Conservation (phyloP, 768 basidiomycete species). For the Phlebiopsis flavidoalba region DNA sequence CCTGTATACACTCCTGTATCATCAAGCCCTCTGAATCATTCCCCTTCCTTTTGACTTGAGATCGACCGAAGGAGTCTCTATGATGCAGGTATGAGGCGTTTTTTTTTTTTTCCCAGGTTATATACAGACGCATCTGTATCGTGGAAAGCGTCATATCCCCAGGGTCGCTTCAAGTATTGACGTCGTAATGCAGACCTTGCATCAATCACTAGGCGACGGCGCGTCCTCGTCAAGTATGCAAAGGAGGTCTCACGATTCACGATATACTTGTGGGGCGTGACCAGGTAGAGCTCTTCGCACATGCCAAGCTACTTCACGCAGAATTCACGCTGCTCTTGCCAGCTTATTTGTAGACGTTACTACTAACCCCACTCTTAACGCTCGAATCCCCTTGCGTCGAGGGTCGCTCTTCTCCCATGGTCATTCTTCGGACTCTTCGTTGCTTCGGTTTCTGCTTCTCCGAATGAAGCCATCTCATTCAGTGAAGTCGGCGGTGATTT, state of each 20-base stretch:
- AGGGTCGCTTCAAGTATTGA: neutral
- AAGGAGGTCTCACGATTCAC: neutral
- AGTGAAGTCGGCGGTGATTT: no score
- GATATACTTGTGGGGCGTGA: constrained; percentile 1
- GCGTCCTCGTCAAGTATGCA: neutral
- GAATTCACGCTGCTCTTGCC: neutral
- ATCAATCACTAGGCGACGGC: neutral
- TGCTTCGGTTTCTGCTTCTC: neutral
- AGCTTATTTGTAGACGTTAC: constrained; percentile 3
- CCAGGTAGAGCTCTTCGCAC: neutral
- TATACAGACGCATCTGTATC: neutral
- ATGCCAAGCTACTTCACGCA: neutral
- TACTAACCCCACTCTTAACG: constrained; percentile 7
- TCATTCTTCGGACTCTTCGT: neutral
- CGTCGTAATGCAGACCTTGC: neutral
- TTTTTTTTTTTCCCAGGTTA: neutral
- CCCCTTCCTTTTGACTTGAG: neutral
- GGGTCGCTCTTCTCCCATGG: neutral
- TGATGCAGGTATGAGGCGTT: neutral
- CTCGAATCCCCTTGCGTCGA: neutral
- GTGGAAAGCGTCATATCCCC: no score
- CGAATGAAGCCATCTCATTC: neutral
- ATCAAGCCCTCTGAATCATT: neutral
- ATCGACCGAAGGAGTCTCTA: neutral
- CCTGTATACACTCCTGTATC: neutral